Conservation (phyloP, 441 rosid species). For the Euphorbia schlechtendalii region DNA sequence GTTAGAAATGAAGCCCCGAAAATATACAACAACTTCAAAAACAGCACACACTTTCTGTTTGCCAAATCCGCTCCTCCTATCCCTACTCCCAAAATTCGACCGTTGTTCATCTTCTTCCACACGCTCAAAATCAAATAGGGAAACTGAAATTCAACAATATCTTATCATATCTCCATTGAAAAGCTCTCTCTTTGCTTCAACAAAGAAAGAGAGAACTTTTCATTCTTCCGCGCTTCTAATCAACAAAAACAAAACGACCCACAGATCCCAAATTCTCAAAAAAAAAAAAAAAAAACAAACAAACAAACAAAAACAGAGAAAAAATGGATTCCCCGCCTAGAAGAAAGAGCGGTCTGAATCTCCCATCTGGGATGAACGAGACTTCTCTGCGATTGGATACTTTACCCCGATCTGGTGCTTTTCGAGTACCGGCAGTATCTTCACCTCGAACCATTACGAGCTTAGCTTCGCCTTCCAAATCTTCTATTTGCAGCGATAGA, state of each 20-base stretch:
- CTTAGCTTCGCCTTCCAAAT: constrained; percentile 68
- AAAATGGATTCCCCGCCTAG: constrained; percentile 66
- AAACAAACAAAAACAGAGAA: no score
- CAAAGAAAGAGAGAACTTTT: constrained; percentile 33
- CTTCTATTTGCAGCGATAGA: constrained; percentile 78
- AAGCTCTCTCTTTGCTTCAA: constrained; percentile 24
- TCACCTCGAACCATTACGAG: constrained; percentile 73
- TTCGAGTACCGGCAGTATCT: constrained; percentile 48
- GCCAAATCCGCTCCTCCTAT: constrained; percentile 6
- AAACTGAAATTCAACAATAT: neutral
- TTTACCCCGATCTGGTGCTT: constrained; percentile 34
- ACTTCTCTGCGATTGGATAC: constrained; percentile 62
- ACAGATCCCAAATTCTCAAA: neutral
- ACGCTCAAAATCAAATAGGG: constrained; percentile 11
- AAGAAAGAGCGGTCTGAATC: constrained; percentile 71
- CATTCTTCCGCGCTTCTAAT: neutral
- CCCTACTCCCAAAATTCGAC: constrained; percentile 30
- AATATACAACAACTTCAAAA: constrained; percentile 3
- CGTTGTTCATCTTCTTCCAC: constrained; percentile 42
- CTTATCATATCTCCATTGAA: constrained; percentile 4
- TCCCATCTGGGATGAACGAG: constrained; percentile 87
- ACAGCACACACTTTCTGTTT: neutral
- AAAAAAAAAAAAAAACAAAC: no score
- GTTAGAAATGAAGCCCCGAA: constrained; percentile 5
- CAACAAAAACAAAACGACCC: neutral